Base-by-base conservation (phyloP, 106 monocot genomes). In the Allium sativum region DNA sequence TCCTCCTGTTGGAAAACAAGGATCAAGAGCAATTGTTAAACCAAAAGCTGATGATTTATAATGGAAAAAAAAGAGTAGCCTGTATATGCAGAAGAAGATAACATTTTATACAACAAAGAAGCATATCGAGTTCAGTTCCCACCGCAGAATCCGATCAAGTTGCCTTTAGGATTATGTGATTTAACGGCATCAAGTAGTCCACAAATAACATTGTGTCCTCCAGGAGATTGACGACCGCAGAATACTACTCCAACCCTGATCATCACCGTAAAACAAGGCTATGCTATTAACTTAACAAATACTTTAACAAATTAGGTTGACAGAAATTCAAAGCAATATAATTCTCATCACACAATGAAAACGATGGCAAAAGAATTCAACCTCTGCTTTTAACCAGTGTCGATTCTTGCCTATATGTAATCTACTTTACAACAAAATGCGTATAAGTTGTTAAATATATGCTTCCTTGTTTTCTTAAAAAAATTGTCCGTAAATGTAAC, bases 171-270 rank as follows among this genome's bases (percentile, higher is more conserved):
- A 31, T 74, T 74, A 42, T 70, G 74, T 10, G 61, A 60, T 54
- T 79, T 79, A 13, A 74, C 66, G 14, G 79, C 79, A 70, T 79
- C 65, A 62, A 70, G 48, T 18, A 79, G 53, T 19, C 79, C 79
- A 20, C 74, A 74, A 12, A 79, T 56, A 54, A 79, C 69, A 59
- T 79, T 74, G 66, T 79, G 79, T 13, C 79, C 79, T 48, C 79
- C 79, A 16, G 79, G 79, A 21, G 79, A 79, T 62, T 79, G 79
- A n/a, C 79, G 79, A 4, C 79, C 79, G 70, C 70, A 74, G 42
- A 79, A 79, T 54, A 79, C 74, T 55, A 67, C 70, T 13, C 79
- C 79, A 70, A 79, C 66, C 65, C 79, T 79, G 58, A 3, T 44
- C 12, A 22, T 0, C 58, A 42, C 1, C 7, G 56, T 45, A 3